These are phyloP conservation scores for Colletotrichum sp. DNA, from an alignment of 2,329 filamentous ascomycete species.

Conservation along the genomic window DNA sequence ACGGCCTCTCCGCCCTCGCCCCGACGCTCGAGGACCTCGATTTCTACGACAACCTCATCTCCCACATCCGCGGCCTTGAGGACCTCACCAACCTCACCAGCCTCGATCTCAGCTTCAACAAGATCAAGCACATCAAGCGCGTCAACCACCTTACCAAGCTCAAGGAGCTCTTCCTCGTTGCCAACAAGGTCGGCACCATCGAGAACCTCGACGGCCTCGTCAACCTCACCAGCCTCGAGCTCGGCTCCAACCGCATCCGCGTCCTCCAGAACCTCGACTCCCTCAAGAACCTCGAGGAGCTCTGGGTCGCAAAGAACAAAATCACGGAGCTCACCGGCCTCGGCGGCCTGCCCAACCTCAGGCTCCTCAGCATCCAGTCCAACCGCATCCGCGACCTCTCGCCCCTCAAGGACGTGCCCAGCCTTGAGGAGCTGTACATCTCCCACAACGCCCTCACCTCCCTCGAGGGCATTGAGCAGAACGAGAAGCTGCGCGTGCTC, in stretches of 20 bases:
- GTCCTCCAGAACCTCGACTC: slow-evolving; percentile 86
- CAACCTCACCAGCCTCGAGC: slow-evolving; percentile 81
- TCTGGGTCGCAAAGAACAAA: slow-evolving; percentile 97
- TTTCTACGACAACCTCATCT: slow-evolving; percentile 94
- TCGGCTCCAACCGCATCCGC: slow-evolving; percentile 90
- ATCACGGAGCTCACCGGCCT: slow-evolving; percentile 85
- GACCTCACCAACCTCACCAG: slow-evolving; percentile 75
- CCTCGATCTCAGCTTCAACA: slow-evolving; percentile 96
- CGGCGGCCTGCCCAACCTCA: slow-evolving; percentile 76
- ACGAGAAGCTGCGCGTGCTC: slow-evolving; percentile 73
- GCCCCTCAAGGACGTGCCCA: slow-evolving; percentile 74
- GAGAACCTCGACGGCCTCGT: slow-evolving; percentile 80
- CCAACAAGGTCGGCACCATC: slow-evolving; percentile 91
- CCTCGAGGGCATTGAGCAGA: slow-evolving; percentile 74
- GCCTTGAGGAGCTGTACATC: slow-evolving; percentile 92
- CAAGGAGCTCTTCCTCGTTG: slow-evolving; percentile 87
- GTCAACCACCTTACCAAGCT: slow-evolving; percentile 78
- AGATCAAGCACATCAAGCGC: slow-evolving; percentile 98
- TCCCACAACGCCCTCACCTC: slow-evolving; percentile 90
- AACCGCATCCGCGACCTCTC: slow-evolving; percentile 85
- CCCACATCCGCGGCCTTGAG: slow-evolving; percentile 84
- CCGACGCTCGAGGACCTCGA: slow-evolving; percentile 82
- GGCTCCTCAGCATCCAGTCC: slow-evolving; percentile 91
- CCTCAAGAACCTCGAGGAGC: slow-evolving; percentile 78
- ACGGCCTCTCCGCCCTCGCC: slow-evolving; percentile 72